Evolutionary conservation across 202 grass and related monocot genomes (phyloP).

Genomic region (Sporobolus alterniflorus): DNA sequence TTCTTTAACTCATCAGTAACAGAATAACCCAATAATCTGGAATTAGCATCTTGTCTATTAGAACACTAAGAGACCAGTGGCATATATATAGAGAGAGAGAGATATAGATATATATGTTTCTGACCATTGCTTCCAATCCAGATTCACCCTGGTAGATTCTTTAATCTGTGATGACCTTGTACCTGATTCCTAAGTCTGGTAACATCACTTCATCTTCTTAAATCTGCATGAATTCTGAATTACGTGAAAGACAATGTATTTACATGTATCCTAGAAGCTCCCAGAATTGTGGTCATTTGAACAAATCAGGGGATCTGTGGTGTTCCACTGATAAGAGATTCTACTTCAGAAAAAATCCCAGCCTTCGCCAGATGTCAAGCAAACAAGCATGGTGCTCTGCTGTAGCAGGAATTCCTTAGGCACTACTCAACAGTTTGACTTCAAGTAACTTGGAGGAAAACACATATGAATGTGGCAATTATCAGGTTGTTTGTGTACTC

Average conservation of each 20-base stretch:
- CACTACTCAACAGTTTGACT: too few species aligned
- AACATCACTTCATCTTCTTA: slow-evolving; percentile 52
- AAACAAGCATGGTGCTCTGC: slow-evolving; percentile 54
- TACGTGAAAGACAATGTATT: not conserved
- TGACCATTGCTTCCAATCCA: slow-evolving; percentile 51
- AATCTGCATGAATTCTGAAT: slow-evolving; percentile 52
- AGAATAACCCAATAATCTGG: slow-evolving; percentile 13
- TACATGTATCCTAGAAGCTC: slow-evolving; percentile 45
- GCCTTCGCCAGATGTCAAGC: too few species aligned
- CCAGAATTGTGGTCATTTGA: slow-evolving; percentile 40
- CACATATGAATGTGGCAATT: too few species aligned
- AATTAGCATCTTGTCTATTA: not conserved
- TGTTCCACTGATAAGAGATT: too few species aligned
- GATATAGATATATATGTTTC: too few species aligned
- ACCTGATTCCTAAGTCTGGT: slow-evolving; percentile 46
- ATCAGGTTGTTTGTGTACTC: slow-evolving; percentile 48
- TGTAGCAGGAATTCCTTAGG: slow-evolving; percentile 27
- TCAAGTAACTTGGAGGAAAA: too few species aligned
- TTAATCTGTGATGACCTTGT: slow-evolving; percentile 43
- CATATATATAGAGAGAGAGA: too few species aligned
- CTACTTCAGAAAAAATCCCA: too few species aligned
- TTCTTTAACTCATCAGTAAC: not conserved
- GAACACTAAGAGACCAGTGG: not conserved
- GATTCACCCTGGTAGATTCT: slow-evolving; percentile 55
- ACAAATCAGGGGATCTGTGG: too few species aligned